Conservation (phyloP, 805 yeast species). For the Metschnikowia picachoensis region DNA sequence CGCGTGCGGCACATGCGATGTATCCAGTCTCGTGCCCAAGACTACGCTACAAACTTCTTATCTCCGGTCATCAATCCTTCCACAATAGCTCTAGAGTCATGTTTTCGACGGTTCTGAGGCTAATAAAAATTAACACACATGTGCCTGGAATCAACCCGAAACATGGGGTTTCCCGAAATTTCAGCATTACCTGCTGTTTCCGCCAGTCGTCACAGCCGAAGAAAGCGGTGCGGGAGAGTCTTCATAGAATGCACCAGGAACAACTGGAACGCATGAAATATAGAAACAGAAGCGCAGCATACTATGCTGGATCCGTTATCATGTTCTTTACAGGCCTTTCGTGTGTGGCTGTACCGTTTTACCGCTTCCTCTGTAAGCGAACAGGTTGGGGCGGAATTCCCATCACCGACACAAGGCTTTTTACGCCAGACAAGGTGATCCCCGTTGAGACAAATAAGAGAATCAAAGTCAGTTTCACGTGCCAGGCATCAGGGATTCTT, state of each 20-base stretch:
- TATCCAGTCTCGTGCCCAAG: not conserved
- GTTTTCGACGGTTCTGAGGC: conserved; percentile 3
- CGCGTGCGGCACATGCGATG: not conserved
- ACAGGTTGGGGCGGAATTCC: conserved; percentile 98
- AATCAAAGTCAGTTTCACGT: conserved; percentile 80
- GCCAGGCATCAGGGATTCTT: conserved; percentile 82
- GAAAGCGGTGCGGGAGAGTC: conserved; percentile 4
- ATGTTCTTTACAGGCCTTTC: conserved; percentile 71
- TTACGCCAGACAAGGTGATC: conserved; percentile 80
- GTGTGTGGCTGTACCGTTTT: conserved; percentile 89
- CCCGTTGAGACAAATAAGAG: conserved; percentile 85
- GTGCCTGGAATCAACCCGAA: not conserved
- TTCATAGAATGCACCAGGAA: conserved; percentile 14
- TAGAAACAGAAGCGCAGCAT: conserved; percentile 53
- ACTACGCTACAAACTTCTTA: not conserved
- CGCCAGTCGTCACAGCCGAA: conserved; percentile 5
- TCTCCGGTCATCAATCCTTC: not conserved
- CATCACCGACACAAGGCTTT: conserved; percentile 73
- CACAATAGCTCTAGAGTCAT: not conserved
- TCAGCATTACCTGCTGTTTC: not conserved
- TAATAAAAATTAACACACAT: not conserved
- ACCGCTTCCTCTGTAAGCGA: conserved; percentile 85
- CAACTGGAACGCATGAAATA: conserved; percentile 27
- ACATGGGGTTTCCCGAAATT: not conserved
- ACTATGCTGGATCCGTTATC: conserved; percentile 66